phyloP scores from a whole-genome alignment of 2,329 filamentous ascomycete species.

The Ophiostoma montium region DNA sequence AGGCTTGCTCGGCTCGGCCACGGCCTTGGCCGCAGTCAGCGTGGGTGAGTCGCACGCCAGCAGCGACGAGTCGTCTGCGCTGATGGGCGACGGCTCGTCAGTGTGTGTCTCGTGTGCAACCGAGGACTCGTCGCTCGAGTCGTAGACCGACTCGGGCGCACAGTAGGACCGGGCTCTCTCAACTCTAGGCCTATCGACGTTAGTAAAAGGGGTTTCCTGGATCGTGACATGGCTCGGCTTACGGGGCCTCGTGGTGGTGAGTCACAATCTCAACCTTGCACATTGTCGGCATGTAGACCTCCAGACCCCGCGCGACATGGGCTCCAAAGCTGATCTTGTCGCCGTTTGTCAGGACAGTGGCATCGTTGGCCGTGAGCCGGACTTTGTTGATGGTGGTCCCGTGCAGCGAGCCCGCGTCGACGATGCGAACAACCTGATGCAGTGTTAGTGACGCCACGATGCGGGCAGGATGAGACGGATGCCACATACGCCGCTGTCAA shows the following conservation, averaged over 20 bases:
- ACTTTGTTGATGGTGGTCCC: slow-evolving; percentile 33
- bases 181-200: not conserved
- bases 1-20: too few relatives aligned
- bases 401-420: slow-evolving; percentile 36
- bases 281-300: slow-evolving; percentile 18
- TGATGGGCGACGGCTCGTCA: not conserved
- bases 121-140: slow-evolving; percentile 6
- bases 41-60: not conserved
- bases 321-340: slow-evolving; percentile 26
- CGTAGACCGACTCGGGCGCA: slow-evolving; percentile 15
- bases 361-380: slow-evolving; percentile 13
- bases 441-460: too few relatives aligned
- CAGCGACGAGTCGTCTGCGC: not conserved
- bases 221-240: not conserved
- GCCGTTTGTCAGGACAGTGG: slow-evolving; percentile 18
- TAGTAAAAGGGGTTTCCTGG: too few relatives aligned
- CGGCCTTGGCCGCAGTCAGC: not conserved
- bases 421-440: slow-evolving; percentile 29
- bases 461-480: too few relatives aligned
- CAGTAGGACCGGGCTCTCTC: slow-evolving; percentile 14
- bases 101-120: not conserved
- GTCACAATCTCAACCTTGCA: slow-evolving; percentile 15
- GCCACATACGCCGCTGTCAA: slow-evolving; percentile 27
- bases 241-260: not conserved
- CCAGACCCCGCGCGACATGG: slow-evolving; percentile 23